A percentile compares a stretch with the other conserved stretches of the same genome.
phyloP scores from a whole-genome alignment of 148 eudicot genomes.

The Spergularia marina region DNA sequence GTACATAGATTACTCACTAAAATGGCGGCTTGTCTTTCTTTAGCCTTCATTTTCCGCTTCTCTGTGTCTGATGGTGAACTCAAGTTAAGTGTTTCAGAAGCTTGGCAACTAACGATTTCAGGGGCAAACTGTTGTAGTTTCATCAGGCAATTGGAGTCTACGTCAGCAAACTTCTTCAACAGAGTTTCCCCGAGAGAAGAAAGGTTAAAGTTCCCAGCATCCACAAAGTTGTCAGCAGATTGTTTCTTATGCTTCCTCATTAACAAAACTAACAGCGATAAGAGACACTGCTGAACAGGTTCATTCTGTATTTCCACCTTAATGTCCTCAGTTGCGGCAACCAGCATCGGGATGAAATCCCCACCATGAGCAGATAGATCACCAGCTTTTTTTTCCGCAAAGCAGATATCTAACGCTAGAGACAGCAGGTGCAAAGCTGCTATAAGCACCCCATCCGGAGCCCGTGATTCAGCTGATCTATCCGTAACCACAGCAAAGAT shows the following conservation, averaged over 20 bases:
- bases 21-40: slow-evolving; percentile 90
- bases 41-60: slow-evolving; percentile 88
- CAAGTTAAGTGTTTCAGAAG: slow-evolving; percentile 24
- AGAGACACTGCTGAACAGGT: slow-evolving; percentile 55
- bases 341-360: slow-evolving; percentile 57
- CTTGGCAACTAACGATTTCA: slow-evolving; percentile 51
- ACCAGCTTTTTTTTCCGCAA: slow-evolving; percentile 46
- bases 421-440: slow-evolving; percentile 85
- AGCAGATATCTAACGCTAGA: slow-evolving; percentile 71
- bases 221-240: slow-evolving; percentile 38
- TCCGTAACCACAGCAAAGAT: slow-evolving; percentile 63
- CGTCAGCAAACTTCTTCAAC: slow-evolving; percentile 70
- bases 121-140: slow-evolving; percentile 70
- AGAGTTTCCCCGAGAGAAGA: slow-evolving; percentile 61
- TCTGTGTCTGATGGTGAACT: slow-evolving; percentile 51
- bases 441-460: slow-evolving; percentile 80
- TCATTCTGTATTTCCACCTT: slow-evolving; percentile 27
- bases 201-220: slow-evolving; percentile 63
- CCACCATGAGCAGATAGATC: slow-evolving; percentile 28
- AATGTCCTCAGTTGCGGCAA: slow-evolving; percentile 67
- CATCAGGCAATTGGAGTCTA: slow-evolving; percentile 59
- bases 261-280: slow-evolving; percentile 79
- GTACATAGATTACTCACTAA: slow-evolving; percentile 46
- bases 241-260: slow-evolving; percentile 69
- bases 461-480: slow-evolving; percentile 56